Evolutionary conservation across 345 rosid species (phyloP), one percentile per base, ranked within the genome.

Genomic region (Anacardium occidentale): DNA sequence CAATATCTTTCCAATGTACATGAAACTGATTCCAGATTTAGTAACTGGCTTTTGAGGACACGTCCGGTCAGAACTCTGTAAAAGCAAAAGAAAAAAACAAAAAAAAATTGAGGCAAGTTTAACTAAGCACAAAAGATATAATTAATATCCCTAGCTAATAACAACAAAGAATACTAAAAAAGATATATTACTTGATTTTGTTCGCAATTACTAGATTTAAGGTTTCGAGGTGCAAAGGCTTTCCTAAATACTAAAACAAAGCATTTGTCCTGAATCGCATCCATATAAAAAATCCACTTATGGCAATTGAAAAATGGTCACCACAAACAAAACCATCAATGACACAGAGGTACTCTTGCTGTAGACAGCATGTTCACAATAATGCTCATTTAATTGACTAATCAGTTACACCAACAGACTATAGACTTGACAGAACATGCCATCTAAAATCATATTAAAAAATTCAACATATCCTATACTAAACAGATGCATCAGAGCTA

Each of bases 1-100:
- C 9, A 84, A 17, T 82, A 91, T 89, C 74, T 91, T 94, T 34
- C 79, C 84, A 6, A 86, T 48, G 82, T 90, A 90, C 64, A 71
- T 7, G 51, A 17, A 66, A 68, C 73, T 73, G 71, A 76, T 32
- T 34, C 69, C 77, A 3, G 76, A 64, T 44, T 73, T 59, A 1
- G 79, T 34, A 62, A 4, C 60, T 64, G 17, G 48, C 68, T 18
- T 77, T 48, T 25, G 40, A 6, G 75, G 64, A 51, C 24, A 67
- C 17, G 67, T 50, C 48, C 75, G 74, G 24, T 74, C 83, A 0
- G 70, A 66, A 15, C 70, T 76, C 97, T 81, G 89, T 75, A 54
- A 70, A 56, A 52, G 54, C 60, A 61, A 66, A 76, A 78, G 50
- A 7, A 1, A 5, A 37, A 37, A 37, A n/a, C n/a, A n/a, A 37